These are phyloP conservation scores for Pseudogymnoascus sp. DNA, from an alignment of 2,329 filamentous ascomycete genomes.

Conservation along the genomic window DNA sequence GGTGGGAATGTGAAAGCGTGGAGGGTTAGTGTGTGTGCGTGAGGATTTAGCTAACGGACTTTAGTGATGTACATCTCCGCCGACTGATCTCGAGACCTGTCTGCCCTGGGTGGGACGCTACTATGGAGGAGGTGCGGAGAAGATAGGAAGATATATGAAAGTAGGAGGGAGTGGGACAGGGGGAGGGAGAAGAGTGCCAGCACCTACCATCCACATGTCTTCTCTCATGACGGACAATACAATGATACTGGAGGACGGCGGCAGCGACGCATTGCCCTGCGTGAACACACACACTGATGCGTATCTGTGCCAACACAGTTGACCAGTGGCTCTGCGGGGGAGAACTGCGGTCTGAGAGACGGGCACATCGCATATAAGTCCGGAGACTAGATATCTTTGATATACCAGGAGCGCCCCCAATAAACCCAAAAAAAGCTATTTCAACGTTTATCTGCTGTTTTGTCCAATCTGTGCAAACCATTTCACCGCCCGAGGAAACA, in stretches of 20 bases:
- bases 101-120: background rate
- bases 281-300: background rate
- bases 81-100: conserved; percentile 5
- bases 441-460: background rate
- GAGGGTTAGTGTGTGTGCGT: background rate
- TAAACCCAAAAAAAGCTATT: background rate
- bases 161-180: background rate
- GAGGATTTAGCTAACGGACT: background rate
- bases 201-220: background rate
- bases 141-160: background rate
- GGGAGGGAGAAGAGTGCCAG: background rate
- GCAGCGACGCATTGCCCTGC: background rate
- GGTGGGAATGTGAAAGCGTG: background rate
- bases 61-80: conserved; percentile 18
- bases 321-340: background rate
- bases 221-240: background rate
- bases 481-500: background rate
- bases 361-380: too few species aligned
- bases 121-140: background rate
- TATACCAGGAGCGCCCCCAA: background rate
- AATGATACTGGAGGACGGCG: background rate
- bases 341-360: background rate
- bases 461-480: background rate
- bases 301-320: background rate
- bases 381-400: background rate